These are phyloP conservation scores for Pseudogymnoascus sp. DNA, from an alignment of 2,329 filamentous ascomycete species.

Conservation along the genomic window DNA sequence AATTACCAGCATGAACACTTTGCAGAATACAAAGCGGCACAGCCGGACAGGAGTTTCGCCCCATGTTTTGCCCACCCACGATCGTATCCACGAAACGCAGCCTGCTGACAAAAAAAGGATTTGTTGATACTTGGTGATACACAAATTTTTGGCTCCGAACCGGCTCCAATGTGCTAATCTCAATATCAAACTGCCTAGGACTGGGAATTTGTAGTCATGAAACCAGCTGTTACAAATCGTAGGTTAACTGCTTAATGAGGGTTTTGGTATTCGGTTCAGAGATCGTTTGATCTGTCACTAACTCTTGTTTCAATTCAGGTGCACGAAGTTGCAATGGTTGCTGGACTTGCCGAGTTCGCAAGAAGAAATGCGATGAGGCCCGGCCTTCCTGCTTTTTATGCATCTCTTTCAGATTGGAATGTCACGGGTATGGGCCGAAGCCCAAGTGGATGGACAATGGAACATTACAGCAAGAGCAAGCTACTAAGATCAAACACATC, in stretches of 20 bases:
- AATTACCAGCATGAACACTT: not conserved
- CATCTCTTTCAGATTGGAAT: conserved; percentile 18
- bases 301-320: not conserved
- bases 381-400: conserved; percentile 18
- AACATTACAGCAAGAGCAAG: conserved; percentile 11
- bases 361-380: conserved; percentile 20
- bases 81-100: not conserved
- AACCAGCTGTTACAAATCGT: not conserved
- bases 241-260: not conserved
- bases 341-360: conserved; percentile 24
- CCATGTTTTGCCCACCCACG: not conserved
- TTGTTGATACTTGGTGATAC: not conserved
- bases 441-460: conserved; percentile 23
- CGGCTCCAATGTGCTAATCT: not conserved
- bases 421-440: conserved; percentile 23
- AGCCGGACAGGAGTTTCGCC: not conserved
- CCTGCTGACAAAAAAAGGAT: not conserved
- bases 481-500: conserved; percentile 11
- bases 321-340: conserved; percentile 16
- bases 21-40: not conserved
- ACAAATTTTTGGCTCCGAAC: not conserved
- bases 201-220: not conserved
- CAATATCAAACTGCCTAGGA: not conserved
- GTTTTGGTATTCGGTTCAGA: not conserved
- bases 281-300: not conserved